Evolutionary conservation across 805 yeast species (phyloP), one percentile per base, ranked within the genome.

Genomic region (Schwanniomyces vanrijiae): DNA sequence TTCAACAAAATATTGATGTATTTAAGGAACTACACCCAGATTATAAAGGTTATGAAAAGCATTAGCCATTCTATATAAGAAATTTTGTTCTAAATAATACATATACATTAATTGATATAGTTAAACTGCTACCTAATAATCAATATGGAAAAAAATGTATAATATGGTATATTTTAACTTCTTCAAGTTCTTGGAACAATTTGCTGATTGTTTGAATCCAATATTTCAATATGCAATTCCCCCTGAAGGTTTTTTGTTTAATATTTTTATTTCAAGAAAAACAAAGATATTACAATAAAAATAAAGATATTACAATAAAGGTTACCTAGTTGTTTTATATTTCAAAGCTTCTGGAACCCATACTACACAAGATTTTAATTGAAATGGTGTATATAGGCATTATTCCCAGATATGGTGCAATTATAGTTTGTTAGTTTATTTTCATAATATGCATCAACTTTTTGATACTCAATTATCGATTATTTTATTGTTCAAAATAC

Each of bases 371-470:
- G 2, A 45, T 45, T 8, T 44, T 44, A 24, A 45, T 39, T 5
- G 47, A 28, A 39, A 33, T 29, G n/a, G 43, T 34, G 18, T 33
- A 45, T 8, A 40, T 40, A 20, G 20, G 5, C 3, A 37, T 20
- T 25, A 45, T 45, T 16, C 47, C 47, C 4, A 45, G 7, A 18
- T 39, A 40, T 5, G 47, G 44, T 35, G 40, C 43, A 45, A 33
- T 40, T 26, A 25, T 45, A 40, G 22, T 45, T 45, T 29, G 47
- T 45, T 13, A 45, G 40, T n/a, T 45, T 45, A 22, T 45, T 45
- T 22, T 44, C 40, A 26, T 45, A 45, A 19, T 45, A 40, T 14
- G 35, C 14, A 19, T 45, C 47, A 21, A 40, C 11, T 11, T 40
- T 21, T 18, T 39, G 34, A 26, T 45, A 45, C 9, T 40, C 44